A percentile compares a stretch with the other conserved stretches of the same genome.
Conservation (phyloP, 2,329 filamentous ascomycete genomes). For the Venturia aucupariae region DNA sequence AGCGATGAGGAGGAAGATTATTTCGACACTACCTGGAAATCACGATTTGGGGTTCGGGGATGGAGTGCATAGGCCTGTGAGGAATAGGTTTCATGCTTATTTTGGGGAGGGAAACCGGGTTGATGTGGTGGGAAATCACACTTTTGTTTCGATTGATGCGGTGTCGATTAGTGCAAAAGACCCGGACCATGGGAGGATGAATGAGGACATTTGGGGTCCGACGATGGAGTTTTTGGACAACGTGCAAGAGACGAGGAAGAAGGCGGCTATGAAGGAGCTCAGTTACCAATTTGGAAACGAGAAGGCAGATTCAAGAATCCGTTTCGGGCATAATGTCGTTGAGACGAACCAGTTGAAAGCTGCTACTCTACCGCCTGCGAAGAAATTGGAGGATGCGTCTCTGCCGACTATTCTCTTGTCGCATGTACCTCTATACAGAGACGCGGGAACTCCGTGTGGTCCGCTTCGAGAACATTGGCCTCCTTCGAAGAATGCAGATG, state of each 20-base stretch:
- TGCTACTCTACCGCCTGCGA: conserved; percentile 20
- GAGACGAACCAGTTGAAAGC: conserved; percentile 38
- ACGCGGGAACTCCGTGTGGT: conserved; percentile 76
- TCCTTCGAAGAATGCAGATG: conserved; percentile 53
- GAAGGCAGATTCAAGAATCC: conserved; percentile 40
- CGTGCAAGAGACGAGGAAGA: conserved; percentile 55
- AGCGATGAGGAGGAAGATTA: conserved; percentile 59
- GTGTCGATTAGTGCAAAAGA: conserved; percentile 75
- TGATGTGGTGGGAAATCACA: conserved; percentile 89
- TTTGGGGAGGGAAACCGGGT: conserved; percentile 90
- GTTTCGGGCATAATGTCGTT: conserved; percentile 51
- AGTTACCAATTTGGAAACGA: conserved; percentile 48
- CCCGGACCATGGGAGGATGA: conserved; percentile 44
- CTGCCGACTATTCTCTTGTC: conserved; percentile 84
- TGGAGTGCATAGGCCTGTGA: conserved; percentile 70
- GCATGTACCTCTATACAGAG: conserved; percentile 82
- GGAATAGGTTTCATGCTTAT: conserved; percentile 74
- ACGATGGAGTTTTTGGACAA: conserved; percentile 65
- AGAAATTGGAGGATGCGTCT: conserved; percentile 26
- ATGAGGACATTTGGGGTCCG: conserved; percentile 60
- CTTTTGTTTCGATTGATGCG: conserved; percentile 82
- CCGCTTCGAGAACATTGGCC: conserved; percentile 77
- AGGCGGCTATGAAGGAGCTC: conserved; percentile 48
- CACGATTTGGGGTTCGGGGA: conserved; percentile 89
- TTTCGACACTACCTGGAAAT: conserved; percentile 83